Evolutionary conservation across 257 asterid genomes (phyloP).

Genomic region (Nicotiana undulata): DNA sequence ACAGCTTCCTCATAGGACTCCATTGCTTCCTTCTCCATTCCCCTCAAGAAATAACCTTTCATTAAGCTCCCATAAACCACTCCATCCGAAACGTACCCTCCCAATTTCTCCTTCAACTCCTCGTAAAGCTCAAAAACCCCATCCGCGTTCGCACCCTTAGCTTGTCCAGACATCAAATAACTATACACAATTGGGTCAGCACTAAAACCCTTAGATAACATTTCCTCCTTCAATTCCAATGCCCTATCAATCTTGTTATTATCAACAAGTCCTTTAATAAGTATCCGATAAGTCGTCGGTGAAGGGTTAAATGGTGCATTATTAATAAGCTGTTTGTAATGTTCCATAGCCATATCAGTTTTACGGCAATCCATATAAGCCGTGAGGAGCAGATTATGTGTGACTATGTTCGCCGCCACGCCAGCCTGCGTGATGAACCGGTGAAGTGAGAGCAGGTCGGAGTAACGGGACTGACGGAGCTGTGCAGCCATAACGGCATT

Average conservation of each 20-base stretch:
- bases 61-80: conserved; percentile 75
- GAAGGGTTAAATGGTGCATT: conserved; percentile 71
- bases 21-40: conserved; percentile 82
- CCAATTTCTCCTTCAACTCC: conserved; percentile 74
- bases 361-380: conserved; percentile 77
- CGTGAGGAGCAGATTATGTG: conserved; percentile 60
- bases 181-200: conserved; percentile 61
- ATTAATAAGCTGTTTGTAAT: conserved; percentile 61
- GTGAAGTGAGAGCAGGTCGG: conserved; percentile 79
- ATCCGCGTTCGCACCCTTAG: conserved; percentile 45
- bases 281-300: conserved; percentile 61
- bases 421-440: conserved; percentile 90
- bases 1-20: conserved; percentile 55
- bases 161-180: conserved; percentile 68
- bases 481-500: conserved; percentile 83
- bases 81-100: conserved; percentile 56
- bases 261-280: conserved; percentile 71
- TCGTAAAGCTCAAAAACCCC: conserved; percentile 60
- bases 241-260: conserved; percentile 56
- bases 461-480: conserved; percentile 67
- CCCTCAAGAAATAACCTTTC: conserved; percentile 85
- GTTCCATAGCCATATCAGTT: conserved; percentile 76
- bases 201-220: conserved; percentile 51
- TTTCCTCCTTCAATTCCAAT: conserved; percentile 57
- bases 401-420: conserved; percentile 61